Evolutionary conservation across 495 filamentous ascomycete genomes (phyloP).

Genomic region (Immersiella caudata): DNA sequence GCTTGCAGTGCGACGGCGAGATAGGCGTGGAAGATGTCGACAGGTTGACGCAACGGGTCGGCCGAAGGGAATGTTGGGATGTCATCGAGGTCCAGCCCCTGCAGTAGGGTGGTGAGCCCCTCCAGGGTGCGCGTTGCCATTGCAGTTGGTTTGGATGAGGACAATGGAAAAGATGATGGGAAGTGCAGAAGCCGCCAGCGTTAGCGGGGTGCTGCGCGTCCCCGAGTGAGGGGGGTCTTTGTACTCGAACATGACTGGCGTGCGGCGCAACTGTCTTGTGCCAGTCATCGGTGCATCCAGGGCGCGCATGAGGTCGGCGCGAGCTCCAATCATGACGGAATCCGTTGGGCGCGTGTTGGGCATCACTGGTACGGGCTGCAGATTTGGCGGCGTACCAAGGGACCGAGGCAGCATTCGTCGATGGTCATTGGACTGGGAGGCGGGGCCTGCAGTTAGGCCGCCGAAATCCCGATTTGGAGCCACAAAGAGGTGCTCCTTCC

Average conservation of each 20-base stretch:
- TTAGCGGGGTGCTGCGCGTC: not conserved
- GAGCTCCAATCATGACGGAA: not conserved
- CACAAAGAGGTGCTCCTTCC: not conserved
- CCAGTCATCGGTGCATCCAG: not conserved
- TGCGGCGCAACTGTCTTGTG: not conserved
- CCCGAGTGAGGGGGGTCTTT: not conserved
- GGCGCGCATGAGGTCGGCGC: not conserved
- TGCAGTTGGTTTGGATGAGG: not conserved
- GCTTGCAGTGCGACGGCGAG: constrained; percentile 26
- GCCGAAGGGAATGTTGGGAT: constrained; percentile 23
- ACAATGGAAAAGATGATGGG: not conserved
- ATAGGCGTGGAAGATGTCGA: constrained; percentile 35
- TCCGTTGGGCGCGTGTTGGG: constrained; percentile 2
- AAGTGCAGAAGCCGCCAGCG: constrained; percentile 1
- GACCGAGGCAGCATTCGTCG: not conserved
- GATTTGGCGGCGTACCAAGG: not conserved
- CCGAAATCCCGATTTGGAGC: not conserved
- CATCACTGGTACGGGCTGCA: not conserved
- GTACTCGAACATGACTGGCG: not conserved
- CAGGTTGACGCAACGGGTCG: constrained; percentile 23
- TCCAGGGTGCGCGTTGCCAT: constrained; percentile 16
- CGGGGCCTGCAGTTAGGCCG: not conserved
- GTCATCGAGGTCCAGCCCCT: constrained; percentile 20
- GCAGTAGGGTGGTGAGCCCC: constrained; percentile 25
- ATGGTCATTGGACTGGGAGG: not conserved